Evolutionary conservation across 306 rosid species (phyloP).

Genomic region (Dryas alaskensis): DNA sequence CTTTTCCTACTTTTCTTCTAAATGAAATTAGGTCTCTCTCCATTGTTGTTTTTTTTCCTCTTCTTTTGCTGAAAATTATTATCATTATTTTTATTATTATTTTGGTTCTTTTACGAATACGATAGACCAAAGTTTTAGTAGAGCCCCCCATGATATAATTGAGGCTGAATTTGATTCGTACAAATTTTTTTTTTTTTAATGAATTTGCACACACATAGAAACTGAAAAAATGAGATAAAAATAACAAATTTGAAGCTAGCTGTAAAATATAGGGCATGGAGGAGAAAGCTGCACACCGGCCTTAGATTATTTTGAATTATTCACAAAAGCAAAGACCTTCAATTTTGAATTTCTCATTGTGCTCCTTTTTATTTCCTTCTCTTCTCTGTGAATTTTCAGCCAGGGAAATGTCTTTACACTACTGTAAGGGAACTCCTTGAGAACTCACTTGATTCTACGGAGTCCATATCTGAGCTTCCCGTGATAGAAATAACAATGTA

Average conservation of each 20-base stretch:
- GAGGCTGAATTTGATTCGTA: background rate
- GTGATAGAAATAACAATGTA: constrained; percentile 83
- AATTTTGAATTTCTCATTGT: background rate
- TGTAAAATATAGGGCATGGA: background rate
- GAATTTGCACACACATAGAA: background rate
- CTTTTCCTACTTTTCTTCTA: background rate
- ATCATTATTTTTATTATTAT: background rate
- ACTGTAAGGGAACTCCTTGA: constrained; percentile 94
- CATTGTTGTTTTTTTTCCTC: background rate
- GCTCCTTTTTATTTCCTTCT: background rate
- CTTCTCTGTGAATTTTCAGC: constrained; percentile 54
- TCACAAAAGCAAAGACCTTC: background rate
- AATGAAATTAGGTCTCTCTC: background rate
- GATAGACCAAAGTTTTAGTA: background rate
- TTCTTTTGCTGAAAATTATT: background rate
- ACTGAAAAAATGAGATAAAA: background rate
- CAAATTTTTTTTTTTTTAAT: too few species aligned
- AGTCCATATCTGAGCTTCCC: constrained; percentile 90
- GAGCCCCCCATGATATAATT: background rate
- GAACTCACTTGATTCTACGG: constrained; percentile 87
- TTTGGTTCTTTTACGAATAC: background rate
- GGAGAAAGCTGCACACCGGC: background rate
- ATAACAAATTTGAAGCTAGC: background rate
- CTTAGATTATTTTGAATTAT: background rate
- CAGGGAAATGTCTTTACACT: constrained; percentile 83